phyloP scores from a whole-genome alignment of 345 rosid genomes.

The Turritis glabra region DNA sequence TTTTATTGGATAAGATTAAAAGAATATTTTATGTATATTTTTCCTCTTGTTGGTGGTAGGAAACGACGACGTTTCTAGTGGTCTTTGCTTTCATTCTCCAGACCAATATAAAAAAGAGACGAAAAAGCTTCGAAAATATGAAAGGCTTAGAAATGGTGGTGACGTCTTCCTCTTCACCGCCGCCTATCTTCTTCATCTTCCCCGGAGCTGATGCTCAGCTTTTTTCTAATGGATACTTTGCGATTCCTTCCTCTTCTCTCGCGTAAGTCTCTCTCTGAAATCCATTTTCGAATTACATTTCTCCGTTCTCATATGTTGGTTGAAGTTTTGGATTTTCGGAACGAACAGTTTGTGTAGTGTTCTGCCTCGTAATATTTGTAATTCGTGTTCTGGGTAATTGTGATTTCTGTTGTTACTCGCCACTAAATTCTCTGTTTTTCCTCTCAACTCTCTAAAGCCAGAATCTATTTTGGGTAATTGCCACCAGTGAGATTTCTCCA shows the following conservation, averaged over 20 bases:
- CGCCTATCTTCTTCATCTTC: constrained; percentile 32
- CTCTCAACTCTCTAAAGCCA: neutral
- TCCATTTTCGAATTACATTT: neutral
- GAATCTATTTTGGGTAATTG: constrained; percentile 5
- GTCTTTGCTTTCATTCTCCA: neutral
- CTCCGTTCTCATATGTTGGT: neutral
- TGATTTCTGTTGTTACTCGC: neutral
- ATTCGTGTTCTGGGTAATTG: constrained; percentile 1
- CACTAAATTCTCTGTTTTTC: neutral
- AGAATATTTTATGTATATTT: too few relatives aligned
- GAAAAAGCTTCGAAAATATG: constrained; percentile 13
- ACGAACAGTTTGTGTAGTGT: neutral
- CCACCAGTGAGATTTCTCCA: constrained; percentile 6
- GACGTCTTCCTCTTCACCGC: constrained; percentile 37
- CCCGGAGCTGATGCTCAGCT: constrained; percentile 10
- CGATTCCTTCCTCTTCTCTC: constrained; percentile 1
- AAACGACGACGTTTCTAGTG: constrained; percentile 17
- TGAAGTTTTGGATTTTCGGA: constrained; percentile 4
- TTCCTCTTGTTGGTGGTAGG: neutral
- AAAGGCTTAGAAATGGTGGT: constrained; percentile 44
- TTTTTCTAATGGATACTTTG: constrained; percentile 1
- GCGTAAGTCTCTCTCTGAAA: constrained; percentile 19
- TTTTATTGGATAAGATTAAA: constrained; percentile 8
- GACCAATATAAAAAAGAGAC: constrained; percentile 21
- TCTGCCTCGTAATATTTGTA: neutral